phyloP scores from a whole-genome alignment of 345 rosid species.

The Toxicodendron radicans region DNA sequence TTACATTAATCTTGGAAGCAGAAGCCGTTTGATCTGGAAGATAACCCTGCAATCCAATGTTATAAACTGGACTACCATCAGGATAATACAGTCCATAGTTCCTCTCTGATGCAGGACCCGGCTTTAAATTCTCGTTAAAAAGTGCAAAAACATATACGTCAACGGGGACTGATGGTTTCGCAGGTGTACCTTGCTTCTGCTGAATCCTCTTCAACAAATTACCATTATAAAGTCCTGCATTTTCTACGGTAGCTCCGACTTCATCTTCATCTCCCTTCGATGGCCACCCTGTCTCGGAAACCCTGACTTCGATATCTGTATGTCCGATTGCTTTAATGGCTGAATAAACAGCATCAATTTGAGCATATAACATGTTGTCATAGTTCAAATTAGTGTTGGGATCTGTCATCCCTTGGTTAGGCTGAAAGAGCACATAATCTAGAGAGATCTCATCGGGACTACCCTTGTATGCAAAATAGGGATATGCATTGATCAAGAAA shows the following conservation, averaged over 20 bases:
- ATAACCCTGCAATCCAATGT: conserved; percentile 62
- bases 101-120: conserved; percentile 88
- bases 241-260: conserved; percentile 71
- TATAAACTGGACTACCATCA: conserved; percentile 77
- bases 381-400: conserved; percentile 61
- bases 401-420: conserved; percentile 67
- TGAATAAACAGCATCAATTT: conserved; percentile 79
- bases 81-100: conserved; percentile 89
- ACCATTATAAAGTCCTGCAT: conserved; percentile 73
- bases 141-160: conserved; percentile 81
- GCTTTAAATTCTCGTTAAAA: conserved; percentile 84
- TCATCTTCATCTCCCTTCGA: conserved; percentile 78
- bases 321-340: conserved; percentile 83
- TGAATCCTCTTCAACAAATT: conserved; percentile 56
- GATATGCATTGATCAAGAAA: conserved; percentile 85
- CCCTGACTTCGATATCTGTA: conserved; percentile 52
- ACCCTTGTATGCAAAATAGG: conserved; percentile 77
- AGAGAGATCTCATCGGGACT: conserved; percentile 52
- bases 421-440: conserved; percentile 78
- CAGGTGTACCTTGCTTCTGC: conserved; percentile 72
- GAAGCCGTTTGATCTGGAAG: conserved; percentile 57
- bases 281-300: conserved; percentile 99
- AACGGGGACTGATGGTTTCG: conserved; percentile 63
- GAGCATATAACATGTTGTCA: conserved; percentile 96
- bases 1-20: conserved; percentile 44